Conservation (phyloP, 352 stramenopile species). For the Phytophthora foliorum region DNA sequence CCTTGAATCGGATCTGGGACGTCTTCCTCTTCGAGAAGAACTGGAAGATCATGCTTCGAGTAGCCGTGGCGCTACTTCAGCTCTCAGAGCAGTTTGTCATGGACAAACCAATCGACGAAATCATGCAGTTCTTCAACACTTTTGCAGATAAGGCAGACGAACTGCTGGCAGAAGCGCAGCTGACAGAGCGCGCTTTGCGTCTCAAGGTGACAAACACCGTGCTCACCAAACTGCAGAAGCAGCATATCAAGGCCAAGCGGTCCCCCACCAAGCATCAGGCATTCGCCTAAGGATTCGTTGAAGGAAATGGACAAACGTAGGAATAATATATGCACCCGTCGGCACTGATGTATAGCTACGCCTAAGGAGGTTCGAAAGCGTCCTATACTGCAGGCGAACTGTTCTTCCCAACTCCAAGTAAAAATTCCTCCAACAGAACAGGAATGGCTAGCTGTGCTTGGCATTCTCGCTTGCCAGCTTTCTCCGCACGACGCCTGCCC, state of each 20-base stretch:
- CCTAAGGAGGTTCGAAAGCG: not conserved
- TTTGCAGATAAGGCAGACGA: conserved; percentile 68
- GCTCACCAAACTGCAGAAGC: conserved; percentile 78
- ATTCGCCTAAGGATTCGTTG: conserved; percentile 12
- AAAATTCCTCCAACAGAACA: conserved; percentile 43
- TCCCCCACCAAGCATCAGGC: conserved; percentile 39
- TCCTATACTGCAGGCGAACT: not conserved
- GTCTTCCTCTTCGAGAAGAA: conserved; percentile 88
- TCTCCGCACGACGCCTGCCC: conserved; percentile 33
- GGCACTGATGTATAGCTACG: conserved; percentile 17
- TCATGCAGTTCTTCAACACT: conserved; percentile 92
- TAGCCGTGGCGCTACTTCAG: conserved; percentile 76
- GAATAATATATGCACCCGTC: no score
- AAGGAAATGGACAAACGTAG: not conserved
- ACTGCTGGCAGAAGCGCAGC: conserved; percentile 57
- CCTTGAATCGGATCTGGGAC: conserved; percentile 87
- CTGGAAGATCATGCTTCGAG: conserved; percentile 87
- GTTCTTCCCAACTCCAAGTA: conserved; percentile 20
- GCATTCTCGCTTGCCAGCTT: conserved; percentile 29
- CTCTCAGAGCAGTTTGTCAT: conserved; percentile 72
- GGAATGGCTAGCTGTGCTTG: conserved; percentile 40
- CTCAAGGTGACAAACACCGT: conserved; percentile 87
- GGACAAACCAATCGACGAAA: conserved; percentile 78
- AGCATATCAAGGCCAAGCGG: conserved; percentile 68
- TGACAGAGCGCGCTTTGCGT: conserved; percentile 60